Evolutionary conservation across 208 protist genomes (phyloP), one percentile per base, ranked within the genome.

Genomic region (Porcisia hertigi): DNA sequence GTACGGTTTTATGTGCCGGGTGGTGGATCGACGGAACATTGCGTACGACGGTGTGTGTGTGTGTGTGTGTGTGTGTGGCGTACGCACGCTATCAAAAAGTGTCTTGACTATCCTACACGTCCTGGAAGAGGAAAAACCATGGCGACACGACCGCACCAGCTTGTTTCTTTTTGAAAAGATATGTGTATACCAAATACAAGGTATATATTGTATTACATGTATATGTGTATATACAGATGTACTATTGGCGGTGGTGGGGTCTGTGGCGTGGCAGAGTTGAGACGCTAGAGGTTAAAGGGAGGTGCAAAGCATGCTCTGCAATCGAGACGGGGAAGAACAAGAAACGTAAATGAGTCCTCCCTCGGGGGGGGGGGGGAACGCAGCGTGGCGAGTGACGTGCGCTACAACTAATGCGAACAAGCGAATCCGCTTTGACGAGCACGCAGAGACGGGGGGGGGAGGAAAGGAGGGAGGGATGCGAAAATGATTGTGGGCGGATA

Each of bases 1-100:
- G 73, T 84, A 95, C 45, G 93, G 93, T 80, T 94, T 94, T 14
- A 96, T 94, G 66, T 69, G 64, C 52, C 70, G 76, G 4, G 20
- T 25, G 30, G 71, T 47, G 11, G 90, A 88, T 49, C 62, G 78
- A 53, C 88, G 87, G 65, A 97, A 70, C 93, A 97, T 94, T 47
- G 41, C 16, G 62, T 49, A 23, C n/a, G n/a, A n/a, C n/a, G n/a
- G n/a, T n/a, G n/a, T n/a, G n/a, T n/a, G n/a, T n/a, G n/a, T n/a
- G n/a, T n/a, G n/a, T n/a, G n/a, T n/a, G n/a, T n/a, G n/a, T n/a
- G n/a, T n/a, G n/a, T n/a, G n/a, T n/a, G n/a, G n/a, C 45, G 23
- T 36, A 34, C 39, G 8, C 62, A 49, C 62, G 11, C 41, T 45
- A 30, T 18, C 0, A 3, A 9, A 67, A 47, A 12, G 45, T n/a